Base-by-base conservation (phyloP, 2,329 filamentous ascomycete species). In the Leptographium radiaticola region DNA sequence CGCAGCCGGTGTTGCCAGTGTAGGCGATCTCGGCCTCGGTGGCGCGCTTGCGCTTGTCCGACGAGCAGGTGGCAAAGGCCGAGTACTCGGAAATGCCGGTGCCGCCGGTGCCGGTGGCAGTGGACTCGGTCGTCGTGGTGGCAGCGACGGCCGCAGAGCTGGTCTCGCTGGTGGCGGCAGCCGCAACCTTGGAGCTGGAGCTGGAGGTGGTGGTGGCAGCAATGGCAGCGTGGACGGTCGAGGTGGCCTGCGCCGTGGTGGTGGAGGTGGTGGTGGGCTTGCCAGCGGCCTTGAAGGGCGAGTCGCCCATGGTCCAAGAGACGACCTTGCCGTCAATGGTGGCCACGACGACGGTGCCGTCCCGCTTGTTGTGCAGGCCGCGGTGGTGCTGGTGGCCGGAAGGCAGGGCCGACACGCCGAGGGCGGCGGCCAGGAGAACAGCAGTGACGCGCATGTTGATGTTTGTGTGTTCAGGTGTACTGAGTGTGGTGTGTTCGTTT, bases 21-120 rank as follows among this genome's bases (percentile, higher is more conserved):
- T 73, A 73, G 53, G 66, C 65, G 58, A 78, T 75, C 58, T 78
- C 62, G 54, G 65, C 67, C 42, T 60, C 16, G 54, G 74, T 73
- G 59, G 76, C 68, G 59, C 75, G 71, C 71, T 78, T 59, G 57
- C 56, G 57, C 30, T 39, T 34, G 45, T 44, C 46, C 31, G 46
- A 39, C 56, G 65, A 60, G 61, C 68, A 66, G 58, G 55, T 57
- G 62, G 68, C 71, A 62, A 70, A 65, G 60, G 63, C 51, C 18
- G 59, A 59, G 57, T 58, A 65, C 31, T 68, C 52, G 33, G 58
- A 49, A n/a, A 48, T 54, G 25, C 56, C 58, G 54, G 53, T 39
- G 30, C 53, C 42, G 20, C 36, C 20, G 16, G 57, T 25, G 5
- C 58, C 46, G 12, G 56, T 7, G 47, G 48, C 20, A 10, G 47